phyloP scores from a whole-genome alignment of 208 protist species.

The Novymonas esmeraldas region DNA sequence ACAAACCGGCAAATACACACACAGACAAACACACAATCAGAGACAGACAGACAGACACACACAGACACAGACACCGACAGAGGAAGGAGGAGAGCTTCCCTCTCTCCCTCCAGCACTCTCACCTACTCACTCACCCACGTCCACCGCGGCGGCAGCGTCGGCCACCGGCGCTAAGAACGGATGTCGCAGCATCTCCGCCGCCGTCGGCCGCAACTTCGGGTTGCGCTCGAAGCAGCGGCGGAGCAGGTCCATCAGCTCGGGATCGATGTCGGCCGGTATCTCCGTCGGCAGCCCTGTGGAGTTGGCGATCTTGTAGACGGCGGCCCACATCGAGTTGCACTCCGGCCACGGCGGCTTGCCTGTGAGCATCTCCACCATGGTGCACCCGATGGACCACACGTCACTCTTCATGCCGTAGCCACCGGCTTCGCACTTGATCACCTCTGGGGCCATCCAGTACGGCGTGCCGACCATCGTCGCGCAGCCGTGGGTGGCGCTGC shows the following conservation, averaged over 20 bases:
- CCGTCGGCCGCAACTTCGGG: slow-evolving; percentile 65
- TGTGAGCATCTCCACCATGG: slow-evolving; percentile 94
- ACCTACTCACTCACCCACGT: not conserved
- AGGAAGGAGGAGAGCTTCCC: not conserved
- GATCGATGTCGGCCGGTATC: slow-evolving; percentile 76
- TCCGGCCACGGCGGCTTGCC: slow-evolving; percentile 91
- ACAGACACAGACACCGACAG: not conserved
- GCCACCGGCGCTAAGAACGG: slow-evolving; percentile 59
- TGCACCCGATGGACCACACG: slow-evolving; percentile 95
- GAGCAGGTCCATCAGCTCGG: slow-evolving; percentile 76
- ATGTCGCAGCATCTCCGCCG: slow-evolving; percentile 67
- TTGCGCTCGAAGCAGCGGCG: slow-evolving; percentile 85
- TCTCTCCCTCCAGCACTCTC: not conserved
- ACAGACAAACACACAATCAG: too few relatives aligned
- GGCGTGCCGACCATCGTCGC: slow-evolving; percentile 89
- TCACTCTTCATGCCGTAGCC: slow-evolving; percentile 94
- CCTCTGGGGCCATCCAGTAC: slow-evolving; percentile 94
- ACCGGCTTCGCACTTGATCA: slow-evolving; percentile 84
- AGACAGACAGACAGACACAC: not conserved
- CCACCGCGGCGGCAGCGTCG: slow-evolving; percentile 1
- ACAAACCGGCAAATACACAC: too few relatives aligned
- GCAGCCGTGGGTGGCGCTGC: slow-evolving; percentile 78
- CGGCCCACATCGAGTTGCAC: slow-evolving; percentile 88
- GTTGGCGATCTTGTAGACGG: slow-evolving; percentile 90
- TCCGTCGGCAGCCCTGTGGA: slow-evolving; percentile 85